Percentiles rank a stretch among this genome's conserved stretches.
Evolutionary conservation across 306 rosid genomes (phyloP).

Genomic region (Pyrus pyrifolia): DNA sequence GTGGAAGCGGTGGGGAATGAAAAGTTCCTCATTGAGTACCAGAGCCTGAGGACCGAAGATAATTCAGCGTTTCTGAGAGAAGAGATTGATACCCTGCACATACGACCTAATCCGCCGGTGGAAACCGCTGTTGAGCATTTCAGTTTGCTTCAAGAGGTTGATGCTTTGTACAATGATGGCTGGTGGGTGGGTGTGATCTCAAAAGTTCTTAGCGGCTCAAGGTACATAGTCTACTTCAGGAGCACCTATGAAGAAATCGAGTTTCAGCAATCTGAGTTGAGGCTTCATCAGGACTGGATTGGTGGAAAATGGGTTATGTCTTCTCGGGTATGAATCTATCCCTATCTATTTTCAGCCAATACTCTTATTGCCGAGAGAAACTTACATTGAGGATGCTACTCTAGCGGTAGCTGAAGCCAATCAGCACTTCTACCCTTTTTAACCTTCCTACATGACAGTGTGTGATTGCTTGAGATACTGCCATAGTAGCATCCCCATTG

Average conservation of each 20-base stretch:
- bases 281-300: slow-evolving; percentile 42
- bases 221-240: slow-evolving; percentile 24
- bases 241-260: slow-evolving; percentile 24
- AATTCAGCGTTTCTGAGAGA: slow-evolving; percentile 26
- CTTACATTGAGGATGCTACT: neutral
- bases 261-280: slow-evolving; percentile 22
- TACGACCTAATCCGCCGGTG: slow-evolving; percentile 30
- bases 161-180: slow-evolving; percentile 33
- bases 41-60: slow-evolving; percentile 30
- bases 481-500: neutral
- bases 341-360: neutral
- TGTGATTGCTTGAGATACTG: neutral
- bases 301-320: slow-evolving; percentile 34
- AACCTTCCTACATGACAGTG: neutral
- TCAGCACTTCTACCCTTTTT: neutral
- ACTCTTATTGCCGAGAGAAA: neutral
- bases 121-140: slow-evolving; percentile 8
- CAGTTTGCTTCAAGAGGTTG: slow-evolving; percentile 28
- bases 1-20: slow-evolving; percentile 8
- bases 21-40: slow-evolving; percentile 34
- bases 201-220: slow-evolving; percentile 13
- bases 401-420: neutral
- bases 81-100: slow-evolving; percentile 25
- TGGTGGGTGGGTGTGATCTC: slow-evolving; percentile 43
- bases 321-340: slow-evolving; percentile 21